Evolutionary conservation across 177 flowering plant genomes (phyloP), one percentile per base, ranked within the genome.

Genomic region (Vitis hybrid): DNA sequence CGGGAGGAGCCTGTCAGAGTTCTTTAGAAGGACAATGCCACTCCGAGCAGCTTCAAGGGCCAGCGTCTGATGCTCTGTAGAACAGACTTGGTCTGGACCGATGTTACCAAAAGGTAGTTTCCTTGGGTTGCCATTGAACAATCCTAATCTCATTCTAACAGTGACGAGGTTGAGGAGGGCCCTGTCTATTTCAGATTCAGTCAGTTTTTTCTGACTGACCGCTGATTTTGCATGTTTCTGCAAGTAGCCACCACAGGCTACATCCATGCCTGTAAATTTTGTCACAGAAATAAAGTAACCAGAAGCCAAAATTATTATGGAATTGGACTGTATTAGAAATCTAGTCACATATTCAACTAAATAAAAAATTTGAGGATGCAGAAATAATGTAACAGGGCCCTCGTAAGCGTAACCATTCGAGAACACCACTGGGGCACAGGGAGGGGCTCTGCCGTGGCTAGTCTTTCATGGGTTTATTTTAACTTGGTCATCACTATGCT

Each of bases 1-100:
- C 2, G 97, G 97, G 16, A 94, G 90, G 55, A 83, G 83, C 57
- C 62, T 79, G 15, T 65, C 84, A 1, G 77, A 63, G 82, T 94
- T 94, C 79, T 92, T 92, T 1, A 94, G 71, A 18, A 94, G 87
- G 60, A 94, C 98, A 61, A 94, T 86, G 77, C 97, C 94, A 13
- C 81, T 51, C 13, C 73, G 78, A 4, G 98, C 95, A 12, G 94
- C 97, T 58, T 87, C 89, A 18, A 92, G 90, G 58, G 99, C 99
- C 15, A 92, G 73, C 5, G 39, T 68, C 53, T 77, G 87, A 79
- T 92, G 93, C 29, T 77, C 75, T 52, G 65, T 22, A 34, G 86
- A 73, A 72, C 99, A 95, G 50, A 91, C 92, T 1, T 80, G 73
- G 61, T 67, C 63, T 0, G 85, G 76, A 20, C 88, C 84, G 0